These are phyloP conservation scores for Terfezia boudieri DNA, from an alignment of 495 filamentous ascomycete species.

Conservation along the genomic window DNA sequence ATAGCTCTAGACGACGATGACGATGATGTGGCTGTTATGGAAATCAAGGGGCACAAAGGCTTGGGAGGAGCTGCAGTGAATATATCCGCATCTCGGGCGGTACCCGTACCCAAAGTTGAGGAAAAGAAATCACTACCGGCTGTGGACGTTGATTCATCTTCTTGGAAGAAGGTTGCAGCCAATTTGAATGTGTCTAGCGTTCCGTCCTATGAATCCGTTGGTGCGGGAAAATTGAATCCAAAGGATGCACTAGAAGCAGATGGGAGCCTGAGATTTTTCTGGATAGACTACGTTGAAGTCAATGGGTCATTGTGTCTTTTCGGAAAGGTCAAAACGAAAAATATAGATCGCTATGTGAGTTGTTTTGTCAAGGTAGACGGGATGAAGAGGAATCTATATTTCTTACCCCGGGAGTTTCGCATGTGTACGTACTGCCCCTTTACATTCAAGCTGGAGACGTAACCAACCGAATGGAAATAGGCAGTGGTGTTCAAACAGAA, in stretches of 20 bases:
- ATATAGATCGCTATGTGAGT: constrained; percentile 52
- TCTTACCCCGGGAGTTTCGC: constrained; percentile 58
- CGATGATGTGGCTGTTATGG: constrained; percentile 35
- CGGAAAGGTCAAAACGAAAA: constrained; percentile 87
- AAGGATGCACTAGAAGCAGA: constrained; percentile 72
- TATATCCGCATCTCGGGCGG: constrained; percentile 59
- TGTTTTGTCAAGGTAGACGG: constrained; percentile 96
- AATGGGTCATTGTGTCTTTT: constrained; percentile 84
- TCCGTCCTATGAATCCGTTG: constrained; percentile 36
- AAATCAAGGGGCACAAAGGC: constrained; percentile 27
- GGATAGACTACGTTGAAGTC: constrained; percentile 88
- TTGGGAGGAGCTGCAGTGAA: constrained; percentile 52
- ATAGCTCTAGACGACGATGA: constrained; percentile 50
- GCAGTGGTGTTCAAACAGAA: constrained; percentile 41
- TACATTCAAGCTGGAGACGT: neutral
- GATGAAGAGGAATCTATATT: constrained; percentile 76
- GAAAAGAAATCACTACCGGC: constrained; percentile 33
- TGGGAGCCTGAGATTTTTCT: constrained; percentile 82
- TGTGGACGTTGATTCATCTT: constrained; percentile 29
- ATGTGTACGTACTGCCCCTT: constrained; percentile 19
- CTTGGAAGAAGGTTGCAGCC: constrained; percentile 66
- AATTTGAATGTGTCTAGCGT: constrained; percentile 63
- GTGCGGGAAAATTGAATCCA: constrained; percentile 56
- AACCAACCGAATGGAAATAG: neutral
- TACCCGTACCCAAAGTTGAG: constrained; percentile 49